Percentiles rank a stretch among this genome's conserved stretches.
These are phyloP conservation scores for Cyclocybe aegerita DNA, from an alignment of 768 basidiomycete genomes.

Conservation along the genomic window DNA sequence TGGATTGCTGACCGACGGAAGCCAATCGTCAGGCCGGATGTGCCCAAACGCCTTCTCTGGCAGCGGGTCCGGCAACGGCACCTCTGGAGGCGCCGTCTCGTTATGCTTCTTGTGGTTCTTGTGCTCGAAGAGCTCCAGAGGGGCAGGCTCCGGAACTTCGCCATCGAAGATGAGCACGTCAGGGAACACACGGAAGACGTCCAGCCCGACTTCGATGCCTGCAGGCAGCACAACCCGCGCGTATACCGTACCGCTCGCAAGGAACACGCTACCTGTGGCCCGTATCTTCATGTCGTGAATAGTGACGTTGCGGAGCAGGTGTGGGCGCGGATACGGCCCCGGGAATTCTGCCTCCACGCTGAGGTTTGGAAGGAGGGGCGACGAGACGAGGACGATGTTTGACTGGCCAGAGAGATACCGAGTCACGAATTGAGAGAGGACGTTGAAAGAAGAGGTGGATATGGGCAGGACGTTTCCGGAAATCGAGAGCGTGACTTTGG, in stretches of 20 bases:
- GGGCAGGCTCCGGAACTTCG: conserved; percentile 44
- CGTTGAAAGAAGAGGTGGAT: conserved; percentile 30
- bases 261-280: conserved; percentile 43
- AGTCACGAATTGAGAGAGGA: conserved; percentile 62
- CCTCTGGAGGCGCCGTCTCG: conserved; percentile 35
- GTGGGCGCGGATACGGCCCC: conserved; percentile 59
- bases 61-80: conserved; percentile 61
- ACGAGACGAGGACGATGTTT: conserved; percentile 59
- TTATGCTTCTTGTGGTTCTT: conserved; percentile 1
- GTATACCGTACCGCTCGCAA: conserved; percentile 70
- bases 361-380: conserved; percentile 48
- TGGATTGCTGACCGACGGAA: conserved; percentile 42
- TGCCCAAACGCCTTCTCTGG: conserved; percentile 76
- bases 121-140: too few relatives aligned
- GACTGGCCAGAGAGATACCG: conserved; percentile 58
- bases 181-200: conserved; percentile 65
- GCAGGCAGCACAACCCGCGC: conserved; percentile 66
- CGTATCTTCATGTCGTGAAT: conserved; percentile 66
- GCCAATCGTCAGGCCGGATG: conserved; percentile 71
- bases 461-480: conserved; percentile 60
- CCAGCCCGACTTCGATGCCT: conserved; percentile 65
- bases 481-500: conserved; percentile 63
- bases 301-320: conserved; percentile 68
- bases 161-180: conserved; percentile 83
- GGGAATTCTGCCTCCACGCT: conserved; percentile 58